Conservation (phyloP, 176 grass and related monocot genomes). For the Oryza nivara region DNA sequence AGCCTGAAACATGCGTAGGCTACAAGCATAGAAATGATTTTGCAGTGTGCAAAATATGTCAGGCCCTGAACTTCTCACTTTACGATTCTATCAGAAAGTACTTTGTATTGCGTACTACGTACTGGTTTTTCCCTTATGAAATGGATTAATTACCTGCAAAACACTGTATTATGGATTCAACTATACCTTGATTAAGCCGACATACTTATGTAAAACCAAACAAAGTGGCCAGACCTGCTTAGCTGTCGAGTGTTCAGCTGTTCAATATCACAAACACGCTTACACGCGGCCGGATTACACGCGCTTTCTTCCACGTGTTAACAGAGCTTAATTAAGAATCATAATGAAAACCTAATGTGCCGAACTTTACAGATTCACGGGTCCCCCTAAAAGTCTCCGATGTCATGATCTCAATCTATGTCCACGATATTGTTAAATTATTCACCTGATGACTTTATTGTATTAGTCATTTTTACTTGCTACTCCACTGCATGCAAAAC, state of each 20-base stretch:
- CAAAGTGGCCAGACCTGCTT: background rate
- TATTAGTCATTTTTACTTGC: background rate
- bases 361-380: background rate
- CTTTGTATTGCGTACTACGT: no score
- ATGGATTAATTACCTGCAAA: no score
- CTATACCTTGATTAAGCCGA: background rate
- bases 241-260: background rate
- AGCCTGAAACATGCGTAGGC: constrained; percentile 51
- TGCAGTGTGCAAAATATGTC: background rate
- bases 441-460: background rate
- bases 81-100: no score
- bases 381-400: background rate
- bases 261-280: constrained; percentile 11
- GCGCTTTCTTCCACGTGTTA: constrained; percentile 39
- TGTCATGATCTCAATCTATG: background rate
- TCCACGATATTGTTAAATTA: background rate
- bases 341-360: background rate
- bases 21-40: constrained; percentile 42
- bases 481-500: background rate
- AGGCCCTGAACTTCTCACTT: background rate
- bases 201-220: constrained; percentile 26
- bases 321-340: constrained; percentile 12
- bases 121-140: no score
- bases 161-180: no score
- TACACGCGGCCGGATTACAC: background rate